phyloP scores from a whole-genome alignment of 1,284 basidiomycete species.

The Entoloma clypeatum region DNA sequence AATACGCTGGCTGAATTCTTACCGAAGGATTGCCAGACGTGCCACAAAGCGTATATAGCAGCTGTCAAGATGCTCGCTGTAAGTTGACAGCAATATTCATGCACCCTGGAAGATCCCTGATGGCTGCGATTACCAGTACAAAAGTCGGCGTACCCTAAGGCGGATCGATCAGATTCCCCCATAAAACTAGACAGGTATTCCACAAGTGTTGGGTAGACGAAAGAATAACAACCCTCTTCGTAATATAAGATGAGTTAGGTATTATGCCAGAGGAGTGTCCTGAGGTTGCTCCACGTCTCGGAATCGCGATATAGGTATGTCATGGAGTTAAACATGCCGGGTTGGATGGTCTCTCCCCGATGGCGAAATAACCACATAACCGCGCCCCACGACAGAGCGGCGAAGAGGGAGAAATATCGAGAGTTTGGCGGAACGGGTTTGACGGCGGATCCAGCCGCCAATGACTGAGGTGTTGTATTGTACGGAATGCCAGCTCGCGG shows the following conservation, averaged over 20 bases:
- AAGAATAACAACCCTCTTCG: slow-evolving; percentile 1
- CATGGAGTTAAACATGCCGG: slow-evolving; percentile 90
- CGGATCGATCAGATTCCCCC: slow-evolving; percentile 34
- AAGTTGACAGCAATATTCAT: slow-evolving; percentile 21
- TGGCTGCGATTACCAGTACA: slow-evolving; percentile 44
- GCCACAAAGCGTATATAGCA: slow-evolving; percentile 51
- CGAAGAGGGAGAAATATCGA: slow-evolving; percentile 82
- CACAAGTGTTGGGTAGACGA: slow-evolving; percentile 7
- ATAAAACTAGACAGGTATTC: slow-evolving; percentile 17
- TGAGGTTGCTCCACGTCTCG: slow-evolving; percentile 66
- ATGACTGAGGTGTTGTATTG: slow-evolving; percentile 31
- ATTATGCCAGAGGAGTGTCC: slow-evolving; percentile 78
- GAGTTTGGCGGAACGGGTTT: slow-evolving; percentile 80
- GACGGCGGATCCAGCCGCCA: slow-evolving; percentile 39
- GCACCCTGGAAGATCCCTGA: slow-evolving; percentile 1
- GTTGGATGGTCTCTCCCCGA: slow-evolving; percentile 83
- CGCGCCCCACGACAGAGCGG: slow-evolving; percentile 90
- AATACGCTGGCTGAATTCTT: slow-evolving; percentile 37
- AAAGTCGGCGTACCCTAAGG: slow-evolving; percentile 44
- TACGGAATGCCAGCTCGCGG: slow-evolving; percentile 62
- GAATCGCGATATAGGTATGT: slow-evolving; percentile 79
- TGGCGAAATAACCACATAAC: slow-evolving; percentile 97
- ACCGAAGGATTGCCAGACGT: slow-evolving; percentile 40
- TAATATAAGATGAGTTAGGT: slow-evolving; percentile 52
- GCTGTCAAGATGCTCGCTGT: slow-evolving; percentile 67